Evolutionary conservation across 768 basidiomycete genomes (phyloP).

Genomic region (Phlebiopsis flavidoalba): DNA sequence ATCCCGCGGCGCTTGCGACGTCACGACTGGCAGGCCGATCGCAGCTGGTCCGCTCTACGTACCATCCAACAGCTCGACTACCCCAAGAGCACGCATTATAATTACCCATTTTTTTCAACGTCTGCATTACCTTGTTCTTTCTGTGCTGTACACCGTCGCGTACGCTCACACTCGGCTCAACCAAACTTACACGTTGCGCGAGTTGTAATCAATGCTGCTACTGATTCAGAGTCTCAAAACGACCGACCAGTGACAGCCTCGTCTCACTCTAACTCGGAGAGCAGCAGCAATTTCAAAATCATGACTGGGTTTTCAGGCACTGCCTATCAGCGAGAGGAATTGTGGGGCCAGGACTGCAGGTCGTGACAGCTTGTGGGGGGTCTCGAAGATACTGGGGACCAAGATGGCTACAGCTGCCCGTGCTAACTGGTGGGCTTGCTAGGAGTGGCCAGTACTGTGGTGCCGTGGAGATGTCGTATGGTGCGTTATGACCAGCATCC

Average conservation of each 20-base stretch:
- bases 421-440: slow-evolving; percentile 73
- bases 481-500: slow-evolving; percentile 25
- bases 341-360: slow-evolving; percentile 31
- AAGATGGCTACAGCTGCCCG: slow-evolving; percentile 57
- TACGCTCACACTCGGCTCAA: not conserved
- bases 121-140: not conserved
- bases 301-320: slow-evolving; percentile 31
- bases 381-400: slow-evolving; percentile 64
- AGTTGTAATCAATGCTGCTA: not conserved
- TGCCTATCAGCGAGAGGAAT: slow-evolving; percentile 43
- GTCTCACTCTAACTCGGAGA: not conserved
- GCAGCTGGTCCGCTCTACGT: not conserved
- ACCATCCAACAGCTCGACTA: not conserved
- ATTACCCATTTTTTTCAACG: not conserved
- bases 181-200: not conserved
- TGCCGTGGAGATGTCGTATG: slow-evolving; percentile 94
- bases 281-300: not conserved
- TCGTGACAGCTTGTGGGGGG: slow-evolving; percentile 44
- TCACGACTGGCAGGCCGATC: not conserved
- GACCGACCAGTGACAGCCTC: slow-evolving; percentile 4
- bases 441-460: slow-evolving; percentile 89
- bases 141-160: too few species aligned
- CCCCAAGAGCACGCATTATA: not conserved
- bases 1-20: slow-evolving; percentile 1
- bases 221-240: not conserved